Evolutionary conservation across 495 filamentous ascomycete species (phyloP).

Genomic region (Xylaria bambusicola): DNA sequence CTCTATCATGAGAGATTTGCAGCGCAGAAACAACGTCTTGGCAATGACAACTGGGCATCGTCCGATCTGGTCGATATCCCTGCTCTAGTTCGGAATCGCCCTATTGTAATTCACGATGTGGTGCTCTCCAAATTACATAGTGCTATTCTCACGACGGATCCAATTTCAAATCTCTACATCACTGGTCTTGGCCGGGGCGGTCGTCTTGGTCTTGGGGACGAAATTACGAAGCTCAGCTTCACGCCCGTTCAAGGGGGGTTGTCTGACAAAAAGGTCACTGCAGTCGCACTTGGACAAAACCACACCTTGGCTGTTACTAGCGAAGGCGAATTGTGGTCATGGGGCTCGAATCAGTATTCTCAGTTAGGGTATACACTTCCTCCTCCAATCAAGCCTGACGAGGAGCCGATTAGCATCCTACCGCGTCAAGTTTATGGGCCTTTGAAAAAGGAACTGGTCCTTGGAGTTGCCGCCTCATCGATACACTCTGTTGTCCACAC

Average conservation of each 20-base stretch:
- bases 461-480: slow-evolving; percentile 86
- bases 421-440: slow-evolving; percentile 91
- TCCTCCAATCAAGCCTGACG: slow-evolving; percentile 57
- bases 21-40: slow-evolving; percentile 19
- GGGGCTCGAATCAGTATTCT: slow-evolving; percentile 85
- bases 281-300: slow-evolving; percentile 83
- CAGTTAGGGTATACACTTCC: slow-evolving; percentile 82
- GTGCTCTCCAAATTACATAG: slow-evolving; percentile 90
- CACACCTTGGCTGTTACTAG: slow-evolving; percentile 84
- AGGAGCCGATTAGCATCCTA: slow-evolving; percentile 75
- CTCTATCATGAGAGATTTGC: slow-evolving; percentile 66
- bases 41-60: slow-evolving; percentile 29
- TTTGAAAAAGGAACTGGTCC: slow-evolving; percentile 78
- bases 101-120: slow-evolving; percentile 72
- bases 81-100: slow-evolving; percentile 64
- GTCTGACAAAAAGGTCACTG: slow-evolving; percentile 66
- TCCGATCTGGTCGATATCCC: slow-evolving; percentile 59
- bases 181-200: slow-evolving; percentile 92
- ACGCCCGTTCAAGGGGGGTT: slow-evolving; percentile 74
- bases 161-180: slow-evolving; percentile 87
- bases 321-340: slow-evolving; percentile 83
- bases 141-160: slow-evolving; percentile 86
- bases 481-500: slow-evolving; percentile 92
- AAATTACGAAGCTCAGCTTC: slow-evolving; percentile 82
- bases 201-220: slow-evolving; percentile 85